Evolutionary conservation across 768 basidiomycete genomes (phyloP), one percentile per base, ranked within the genome.

Genomic region (Lyophyllum semitale): DNA sequence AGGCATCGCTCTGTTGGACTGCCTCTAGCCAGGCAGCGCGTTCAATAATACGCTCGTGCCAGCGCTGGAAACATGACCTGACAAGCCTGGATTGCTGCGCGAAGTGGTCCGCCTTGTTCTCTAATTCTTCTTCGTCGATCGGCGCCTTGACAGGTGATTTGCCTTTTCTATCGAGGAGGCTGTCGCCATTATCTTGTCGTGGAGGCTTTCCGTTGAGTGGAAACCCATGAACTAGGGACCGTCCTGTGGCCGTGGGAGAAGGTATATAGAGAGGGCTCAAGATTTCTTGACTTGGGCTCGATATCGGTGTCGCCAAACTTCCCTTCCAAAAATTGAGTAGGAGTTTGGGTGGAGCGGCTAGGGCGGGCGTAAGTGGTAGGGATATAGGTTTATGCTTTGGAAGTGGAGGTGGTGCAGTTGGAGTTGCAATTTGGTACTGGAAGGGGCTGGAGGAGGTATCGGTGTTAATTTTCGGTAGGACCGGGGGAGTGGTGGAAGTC

Each of bases 21-120:
- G 89, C 89, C 47, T 88, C 84, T 4, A 77, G 63, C 79, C 84
- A 89, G n/a, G 76, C 80, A 33, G 70, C 76, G 49, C 75, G 73
- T 30, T 81, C 79, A 1, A 68, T 68, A 8, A 77, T 59, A 43
- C 73, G 73, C 57, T 77, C 67, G 59, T 75, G 64, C 86, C 86
- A 88, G 33, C 56, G 65, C 41, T 62, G 61, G 55, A 84, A 82
- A 32, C 62, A 70, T 32, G 67, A 61, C 57, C 73, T 78, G 32
- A 85, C 74, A 26, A 77, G 51, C 22, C 63, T 55, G 25, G 77
- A 68, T 51, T 69, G 73, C 43, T 71, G 73, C 20, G 66, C 68
- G 63, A 85, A 85, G 3, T 64, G 63, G 17, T 74, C 46, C 7
- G 80, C 82, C 51, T 68, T 74, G 50, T 68, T 71, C 54, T 77